Evolutionary conservation across 352 stramenopile genomes (phyloP), one percentile per base, ranked within the genome.

Genomic region (Pythium dissimile): DNA sequence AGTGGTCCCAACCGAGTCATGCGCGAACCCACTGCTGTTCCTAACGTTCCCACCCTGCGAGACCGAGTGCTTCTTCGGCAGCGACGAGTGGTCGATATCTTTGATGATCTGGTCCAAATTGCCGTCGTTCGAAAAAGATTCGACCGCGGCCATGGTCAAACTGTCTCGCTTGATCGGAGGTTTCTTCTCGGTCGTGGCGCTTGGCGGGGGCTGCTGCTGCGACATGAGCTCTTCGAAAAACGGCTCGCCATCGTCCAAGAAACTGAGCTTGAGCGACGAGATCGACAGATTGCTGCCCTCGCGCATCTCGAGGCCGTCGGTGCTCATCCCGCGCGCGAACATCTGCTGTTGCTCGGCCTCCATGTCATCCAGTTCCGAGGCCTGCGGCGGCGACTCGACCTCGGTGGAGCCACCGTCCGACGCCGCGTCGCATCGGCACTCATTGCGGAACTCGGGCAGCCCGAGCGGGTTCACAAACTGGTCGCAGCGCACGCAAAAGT

Each of bases 381-480:
- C 51, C 35, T 59, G 26, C 11, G 49, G 62, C 11, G 60, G 46
- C 23, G 54, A 66, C 37, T 76, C 58, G 43, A 56, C 59, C 27
- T 66, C 39, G 3, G 64, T 57, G 42, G 65, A 63, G 10, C 47
- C 24, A 12, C 45, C 39, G 15, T 69, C 53, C 16, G 62, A 69
- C 2, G n/a, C 15, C 12, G 38, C 44, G n/a, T 74, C 66, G 58
- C 84, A 95, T 38, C 61, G 59, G 35, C 84, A 94, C 57, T 91
- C 82, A 56, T 83, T 92, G 54, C 74, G 71, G 62, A 81, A 90
- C 52, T 92, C 75, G 8, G 75, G 66, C 13, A 93, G 54, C 0
- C 81, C 81, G 3, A 95, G 64, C 3, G 86, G 85, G 63, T 95
- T 95, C 48, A 89, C 80, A 34, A 93, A 95, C 20, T 71, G 72